Base-by-base conservation (phyloP, 1,139 yeast species). In the Yamadazyma diospyri region DNA sequence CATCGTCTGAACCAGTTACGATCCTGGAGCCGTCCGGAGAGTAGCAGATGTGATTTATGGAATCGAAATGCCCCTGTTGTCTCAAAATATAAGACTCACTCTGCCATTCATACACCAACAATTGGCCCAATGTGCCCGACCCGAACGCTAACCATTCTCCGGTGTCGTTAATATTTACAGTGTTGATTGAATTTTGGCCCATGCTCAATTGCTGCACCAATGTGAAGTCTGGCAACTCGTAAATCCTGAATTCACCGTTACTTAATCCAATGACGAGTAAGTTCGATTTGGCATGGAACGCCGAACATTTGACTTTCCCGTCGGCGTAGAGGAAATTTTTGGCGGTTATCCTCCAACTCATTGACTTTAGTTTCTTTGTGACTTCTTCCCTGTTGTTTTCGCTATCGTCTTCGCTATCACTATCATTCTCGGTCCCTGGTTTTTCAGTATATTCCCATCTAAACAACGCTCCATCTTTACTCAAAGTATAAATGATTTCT, bases 81-180 rank as follows among this genome's bases (percentile, higher is more conserved):
- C 92, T 89, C 45, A 92, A 68, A 29, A 92, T 83, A 54, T 92
- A 92, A 0, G 97, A 86, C 57, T 92, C 98, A 3, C 95, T 85
- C 63, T 92, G 97, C 99, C 99, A 92, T 68, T 92, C 99, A 68
- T 95, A 92, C 0, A 92, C 98, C 39, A 92, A 64, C 35, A 92
- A 64, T 59, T 92, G 99, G n/a, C 98, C 98, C 23, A 86, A 62
- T 48, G 80, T 81, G 13, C 89, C 66, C 0, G 97, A 88, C 4
- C 98, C 98, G 59, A 92, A 86, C 0, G 97, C 95, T 30, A 94
- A 65, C 99, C 99, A 92, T 58, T 92, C 98, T 15, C 98, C 99
- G 4, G 92, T 69, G 7, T 69, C 61, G 56, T 92, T 92, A 32
- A 92, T 74, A 14, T 78, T 63, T 3, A 92, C 94, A 8, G 89